phyloP scores from a whole-genome alignment of 352 stramenopile species.

The Pythium scleroteichum region DNA sequence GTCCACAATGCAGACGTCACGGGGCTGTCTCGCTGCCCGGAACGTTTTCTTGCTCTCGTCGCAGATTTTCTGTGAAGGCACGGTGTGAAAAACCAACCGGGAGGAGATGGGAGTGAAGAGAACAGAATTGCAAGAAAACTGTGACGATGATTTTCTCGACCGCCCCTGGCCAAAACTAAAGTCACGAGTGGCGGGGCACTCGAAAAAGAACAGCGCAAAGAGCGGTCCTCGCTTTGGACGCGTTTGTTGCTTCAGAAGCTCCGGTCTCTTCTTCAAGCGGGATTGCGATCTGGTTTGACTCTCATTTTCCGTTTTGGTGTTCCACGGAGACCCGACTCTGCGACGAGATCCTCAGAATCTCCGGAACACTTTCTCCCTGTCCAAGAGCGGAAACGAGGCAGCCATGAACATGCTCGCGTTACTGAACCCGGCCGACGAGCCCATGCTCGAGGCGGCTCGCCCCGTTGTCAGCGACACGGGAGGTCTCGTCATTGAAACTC shows the following conservation, averaged over 20 bases:
- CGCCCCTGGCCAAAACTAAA: too few relatives aligned
- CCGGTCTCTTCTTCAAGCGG: conserved; percentile 1
- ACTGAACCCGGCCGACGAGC: conserved; percentile 32
- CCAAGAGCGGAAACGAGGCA: neutral
- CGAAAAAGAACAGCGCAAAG: neutral
- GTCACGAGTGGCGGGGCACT: neutral
- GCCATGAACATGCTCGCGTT: conserved; percentile 34
- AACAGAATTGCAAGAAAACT: conserved; percentile 27
- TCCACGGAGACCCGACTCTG: conserved; percentile 6
- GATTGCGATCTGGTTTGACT: conserved; percentile 1
- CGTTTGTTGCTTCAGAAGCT: neutral
- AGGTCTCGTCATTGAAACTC: conserved; percentile 18
- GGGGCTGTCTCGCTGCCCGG: conserved; percentile 8
- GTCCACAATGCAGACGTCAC: conserved; percentile 40
- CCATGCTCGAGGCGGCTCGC: neutral
- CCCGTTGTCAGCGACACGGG: neutral
- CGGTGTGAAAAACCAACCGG: conserved; percentile 1
- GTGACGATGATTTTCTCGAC: conserved; percentile 26
- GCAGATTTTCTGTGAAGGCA: conserved; percentile 25
- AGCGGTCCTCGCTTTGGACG: too few relatives aligned
- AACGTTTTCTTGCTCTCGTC: conserved; percentile 25
- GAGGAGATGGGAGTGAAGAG: conserved; percentile 25
- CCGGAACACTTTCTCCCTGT: neutral
- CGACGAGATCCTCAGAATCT: conserved; percentile 8
- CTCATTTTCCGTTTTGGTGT: conserved; percentile 20